Base-by-base conservation (phyloP, 2,329 filamentous ascomycete species). In the Rosellinia necatrix region DNA sequence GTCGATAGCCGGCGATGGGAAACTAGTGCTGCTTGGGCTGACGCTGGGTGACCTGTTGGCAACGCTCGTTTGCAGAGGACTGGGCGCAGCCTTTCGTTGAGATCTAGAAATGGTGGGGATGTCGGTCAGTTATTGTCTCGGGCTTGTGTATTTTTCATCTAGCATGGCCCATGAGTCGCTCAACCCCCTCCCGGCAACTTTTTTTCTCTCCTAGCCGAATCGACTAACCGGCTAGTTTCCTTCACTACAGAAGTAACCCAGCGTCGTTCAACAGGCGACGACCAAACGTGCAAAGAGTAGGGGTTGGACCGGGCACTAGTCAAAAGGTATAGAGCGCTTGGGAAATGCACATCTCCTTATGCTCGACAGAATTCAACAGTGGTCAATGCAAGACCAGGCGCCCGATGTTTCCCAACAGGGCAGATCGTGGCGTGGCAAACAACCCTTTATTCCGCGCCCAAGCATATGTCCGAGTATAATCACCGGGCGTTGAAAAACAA, bases 21-120 rank as follows among this genome's bases (percentile, higher is more conserved):
- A 75, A 42, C 65, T 68, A 27, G 72, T 68, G 52, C 70, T 71
- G 52, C 68, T 72, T 58, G 75, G 74, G 61, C 74, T 78, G 48
- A 75, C 69, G 63, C 70, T 77, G 58, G 74, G 69, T 49, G 77
- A 73, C 58, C 74, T 73, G 46, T 37, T 49, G 51, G 74, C 72
- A 54, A 70, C 74, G 62, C 66, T 76, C 53, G 75, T 74, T 56
- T 76, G 75, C 43, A 82, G 72, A 61, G 81, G 80, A 65, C 80
- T 83, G 40, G 80, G 78, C 59, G 76, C 72, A 53, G 74, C 69
- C 67, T 75, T 78, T 68, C 77, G 74, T 64, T 72, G 75, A 49
- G 76, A 79, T 76, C 81, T 83, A 66, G 49, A 48, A 32, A 53
- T n/a, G 64, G 64, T 57, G 64, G 63, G 59, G 66, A 70, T 67